These are phyloP conservation scores for Plectosphaerella sp. DNA, from an alignment of 2,329 filamentous ascomycete genomes.

Conservation along the genomic window DNA sequence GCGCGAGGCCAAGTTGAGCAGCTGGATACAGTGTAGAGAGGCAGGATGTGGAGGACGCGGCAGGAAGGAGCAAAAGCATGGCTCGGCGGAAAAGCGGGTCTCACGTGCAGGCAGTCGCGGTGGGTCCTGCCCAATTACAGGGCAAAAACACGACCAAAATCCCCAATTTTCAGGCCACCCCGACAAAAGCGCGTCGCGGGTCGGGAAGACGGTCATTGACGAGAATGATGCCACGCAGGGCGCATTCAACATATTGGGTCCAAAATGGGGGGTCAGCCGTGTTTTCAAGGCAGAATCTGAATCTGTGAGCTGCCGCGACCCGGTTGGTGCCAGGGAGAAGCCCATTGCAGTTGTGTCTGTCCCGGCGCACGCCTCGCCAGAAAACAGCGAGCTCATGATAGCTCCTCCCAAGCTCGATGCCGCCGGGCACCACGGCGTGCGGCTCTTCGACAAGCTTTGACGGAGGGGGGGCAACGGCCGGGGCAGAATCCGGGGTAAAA, in stretches of 20 bases:
- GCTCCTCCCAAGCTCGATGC: neutral
- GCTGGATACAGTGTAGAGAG: no score
- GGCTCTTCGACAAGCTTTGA: slow-evolving; percentile 8
- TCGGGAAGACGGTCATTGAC: neutral
- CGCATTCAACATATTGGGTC: neutral
- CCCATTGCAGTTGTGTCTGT: neutral
- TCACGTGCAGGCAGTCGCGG: slow-evolving; percentile 13
- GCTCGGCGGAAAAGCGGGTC: slow-evolving; percentile 8
- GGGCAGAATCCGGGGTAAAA: slow-evolving; percentile 11
- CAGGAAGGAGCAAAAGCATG: slow-evolving; percentile 5
- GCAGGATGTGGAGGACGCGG: no score
- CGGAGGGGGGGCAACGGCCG: neutral
- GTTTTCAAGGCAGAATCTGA: neutral
- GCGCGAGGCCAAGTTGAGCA: no score
- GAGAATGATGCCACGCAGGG: neutral
- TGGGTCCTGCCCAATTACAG: slow-evolving; percentile 2
- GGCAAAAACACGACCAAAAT: neutral
- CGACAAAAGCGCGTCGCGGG: neutral
- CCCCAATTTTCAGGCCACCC: slow-evolving; percentile 3
- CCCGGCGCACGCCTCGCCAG: neutral
- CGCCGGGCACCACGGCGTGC: neutral
- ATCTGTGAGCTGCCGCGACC: neutral
- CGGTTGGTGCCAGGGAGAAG: neutral
- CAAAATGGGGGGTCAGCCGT: neutral
- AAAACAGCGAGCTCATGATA: neutral